phyloP scores from a whole-genome alignment of 805 yeast genomes.

The Cephaloascus albidus region DNA sequence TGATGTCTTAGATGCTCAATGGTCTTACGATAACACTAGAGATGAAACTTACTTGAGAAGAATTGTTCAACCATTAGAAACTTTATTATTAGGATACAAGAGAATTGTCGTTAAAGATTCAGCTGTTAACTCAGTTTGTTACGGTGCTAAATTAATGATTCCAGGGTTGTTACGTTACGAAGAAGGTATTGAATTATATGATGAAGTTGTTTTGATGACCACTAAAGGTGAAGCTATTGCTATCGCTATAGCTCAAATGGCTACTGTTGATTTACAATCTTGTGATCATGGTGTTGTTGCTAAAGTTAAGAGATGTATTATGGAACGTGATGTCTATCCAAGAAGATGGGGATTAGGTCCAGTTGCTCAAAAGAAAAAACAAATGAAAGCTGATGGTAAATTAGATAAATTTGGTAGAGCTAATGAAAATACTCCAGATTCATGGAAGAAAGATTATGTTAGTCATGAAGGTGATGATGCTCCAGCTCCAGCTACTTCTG shows the following conservation, averaged over 20 bases:
- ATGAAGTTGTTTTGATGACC: conserved; percentile 95
- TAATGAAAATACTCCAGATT: conserved; percentile 88
- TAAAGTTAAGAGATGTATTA: conserved; percentile 96
- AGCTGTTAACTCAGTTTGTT: conserved; percentile 96
- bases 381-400: conserved; percentile 94
- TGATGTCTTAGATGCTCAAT: conserved; percentile 97
- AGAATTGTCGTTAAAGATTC: conserved; percentile 90
- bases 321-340: conserved; percentile 99
- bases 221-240: conserved; percentile 99
- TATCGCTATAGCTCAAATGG: conserved; percentile 97
- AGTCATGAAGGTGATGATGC: conserved; percentile 58
- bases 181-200: conserved; percentile 94
- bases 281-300: conserved; percentile 99
- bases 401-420: conserved; percentile 91
- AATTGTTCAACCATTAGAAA: conserved; percentile 90
- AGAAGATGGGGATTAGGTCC: conserved; percentile 99
- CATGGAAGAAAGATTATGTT: conserved; percentile 83
- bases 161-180: conserved; percentile 97
- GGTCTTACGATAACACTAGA: conserved; percentile 93
- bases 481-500: conserved; percentile 42
- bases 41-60: conserved; percentile 94
- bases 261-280: conserved; percentile 90
- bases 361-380: conserved; percentile 97
- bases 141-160: conserved; percentile 98
- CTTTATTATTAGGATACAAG: conserved; percentile 89